Conservation (phyloP, 768 basidiomycete genomes). For the Lactarius vividus region DNA sequence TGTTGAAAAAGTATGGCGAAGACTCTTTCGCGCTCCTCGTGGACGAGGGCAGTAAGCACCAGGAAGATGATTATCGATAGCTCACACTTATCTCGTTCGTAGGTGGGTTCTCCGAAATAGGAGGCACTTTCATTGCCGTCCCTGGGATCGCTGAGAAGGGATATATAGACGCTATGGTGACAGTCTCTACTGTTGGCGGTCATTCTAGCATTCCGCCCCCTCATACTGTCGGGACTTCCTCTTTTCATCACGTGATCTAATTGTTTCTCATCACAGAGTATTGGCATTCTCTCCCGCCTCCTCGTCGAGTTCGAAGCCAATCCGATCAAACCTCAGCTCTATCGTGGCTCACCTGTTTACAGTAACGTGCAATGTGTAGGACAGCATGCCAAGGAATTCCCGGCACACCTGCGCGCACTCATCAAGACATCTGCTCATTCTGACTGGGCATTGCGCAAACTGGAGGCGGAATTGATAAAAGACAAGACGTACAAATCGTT, state of each 20-base stretch:
- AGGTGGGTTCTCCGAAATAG: constrained; percentile 51
- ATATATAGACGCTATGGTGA: constrained; percentile 57
- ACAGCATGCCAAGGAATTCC: constrained; percentile 41
- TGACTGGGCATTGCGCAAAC: constrained; percentile 35
- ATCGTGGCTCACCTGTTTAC: constrained; percentile 36
- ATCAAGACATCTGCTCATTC: constrained; percentile 31
- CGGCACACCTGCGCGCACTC: constrained; percentile 32
- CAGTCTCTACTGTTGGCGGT: constrained; percentile 69
- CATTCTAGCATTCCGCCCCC: constrained; percentile 82
- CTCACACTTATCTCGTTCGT: constrained; percentile 9
- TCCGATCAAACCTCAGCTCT: constrained; percentile 30
- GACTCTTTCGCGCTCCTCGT: constrained; percentile 74
- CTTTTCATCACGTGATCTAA: neutral
- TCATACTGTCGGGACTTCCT: constrained; percentile 59
- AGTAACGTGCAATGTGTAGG: constrained; percentile 43
- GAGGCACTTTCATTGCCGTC: constrained; percentile 54
- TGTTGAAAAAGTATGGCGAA: constrained; percentile 64
- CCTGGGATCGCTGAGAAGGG: constrained; percentile 78
- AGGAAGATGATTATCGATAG: neutral
- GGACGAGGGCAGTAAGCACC: constrained; percentile 76
- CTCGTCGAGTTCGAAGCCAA: constrained; percentile 26
- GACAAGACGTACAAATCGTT: constrained; percentile 33
- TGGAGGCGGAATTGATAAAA: constrained; percentile 35
- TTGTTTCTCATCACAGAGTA: constrained; percentile 37
- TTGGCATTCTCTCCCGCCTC: constrained; percentile 69